Evolutionary conservation across 352 stramenopile species (phyloP), one percentile per base, ranked within the genome.

Genomic region (Phytophthora pisi): DNA sequence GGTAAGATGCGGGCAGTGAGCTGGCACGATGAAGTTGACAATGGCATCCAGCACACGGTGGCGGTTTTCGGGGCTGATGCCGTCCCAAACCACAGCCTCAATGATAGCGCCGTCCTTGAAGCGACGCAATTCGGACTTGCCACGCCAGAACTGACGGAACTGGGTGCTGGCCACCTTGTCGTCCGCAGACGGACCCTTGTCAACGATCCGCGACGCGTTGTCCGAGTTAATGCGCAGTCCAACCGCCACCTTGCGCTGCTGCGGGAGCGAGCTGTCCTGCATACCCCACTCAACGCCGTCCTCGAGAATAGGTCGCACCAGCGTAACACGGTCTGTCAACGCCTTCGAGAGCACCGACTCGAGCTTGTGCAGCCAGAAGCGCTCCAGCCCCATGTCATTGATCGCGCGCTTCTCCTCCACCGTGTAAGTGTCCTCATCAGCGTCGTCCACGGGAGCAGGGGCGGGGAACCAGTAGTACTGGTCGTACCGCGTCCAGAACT

Each of bases 101-200:
- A 97, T 63, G 51, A 97, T 97, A 20, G 90, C 78, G 5, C 91
- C 90, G 57, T 97, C 90, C 58, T 96, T 96, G 67, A 97, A 97
- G 10, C 91, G 87, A 53, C 92, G 89, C 31, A 98, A 63, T 65
- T 98, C 91, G 0, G 89, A 88, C 64, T 95, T 94, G 31, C 75
- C 68, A 15, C 89, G 90, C 93, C 93, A 98, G 54, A 98, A 98
- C 11, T 73, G 66, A 55, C 90, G 89, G 78, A 98, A 98, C 40
- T 78, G 64, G 6, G 68, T 52, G 24, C 88, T 91, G 11, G 70
- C 79, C 7, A 67, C 57, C 43, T 84, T 90, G 68, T 97, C 83
- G n/a, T 97, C 91, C 0, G 89, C 91, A 0, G 82, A 74, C 18
- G 92, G 92, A 4, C 92, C 92, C 64, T 95, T 96, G 69, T 98